phyloP scores from a whole-genome alignment of 1,284 basidiomycete species.

The Ceratobasidium sp. region DNA sequence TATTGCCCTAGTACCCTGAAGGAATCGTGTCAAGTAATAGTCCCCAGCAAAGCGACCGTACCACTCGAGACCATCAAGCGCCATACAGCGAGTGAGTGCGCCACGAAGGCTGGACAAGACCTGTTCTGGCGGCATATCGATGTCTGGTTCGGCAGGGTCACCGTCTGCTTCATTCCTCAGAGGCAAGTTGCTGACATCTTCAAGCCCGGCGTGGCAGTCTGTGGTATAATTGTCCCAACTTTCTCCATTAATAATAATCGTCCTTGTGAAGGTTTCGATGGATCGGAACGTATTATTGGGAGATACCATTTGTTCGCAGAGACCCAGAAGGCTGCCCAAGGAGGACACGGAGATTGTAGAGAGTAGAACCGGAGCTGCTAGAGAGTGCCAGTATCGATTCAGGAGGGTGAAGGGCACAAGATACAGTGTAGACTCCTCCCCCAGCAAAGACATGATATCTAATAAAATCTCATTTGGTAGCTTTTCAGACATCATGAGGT shows the following conservation, averaged over 20 bases:
- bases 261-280: neutral
- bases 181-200: constrained; percentile 6
- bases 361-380: constrained; percentile 16
- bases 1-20: constrained; percentile 5
- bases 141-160: neutral
- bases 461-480: constrained; percentile 14
- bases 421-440: constrained; percentile 12
- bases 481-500: constrained; percentile 8
- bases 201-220: constrained; percentile 21
- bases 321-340: constrained; percentile 1
- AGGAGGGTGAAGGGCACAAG: constrained; percentile 8
- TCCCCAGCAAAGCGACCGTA: constrained; percentile 34
- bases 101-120: neutral
- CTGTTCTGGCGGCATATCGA: neutral
- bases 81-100: constrained; percentile 3
- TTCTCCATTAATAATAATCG: constrained; percentile 6
- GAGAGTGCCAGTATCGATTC: constrained; percentile 14
- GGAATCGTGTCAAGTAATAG: constrained; percentile 12
- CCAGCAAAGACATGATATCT: neutral
- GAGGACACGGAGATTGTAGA: constrained; percentile 22
- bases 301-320: constrained; percentile 14
- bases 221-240: neutral
- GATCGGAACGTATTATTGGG: neutral
- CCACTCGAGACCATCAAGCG: constrained; percentile 21
- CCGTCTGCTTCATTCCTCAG: neutral